Evolutionary conservation across 1,284 basidiomycete species (phyloP).

Genomic region (Ganoderma multipileum): DNA sequence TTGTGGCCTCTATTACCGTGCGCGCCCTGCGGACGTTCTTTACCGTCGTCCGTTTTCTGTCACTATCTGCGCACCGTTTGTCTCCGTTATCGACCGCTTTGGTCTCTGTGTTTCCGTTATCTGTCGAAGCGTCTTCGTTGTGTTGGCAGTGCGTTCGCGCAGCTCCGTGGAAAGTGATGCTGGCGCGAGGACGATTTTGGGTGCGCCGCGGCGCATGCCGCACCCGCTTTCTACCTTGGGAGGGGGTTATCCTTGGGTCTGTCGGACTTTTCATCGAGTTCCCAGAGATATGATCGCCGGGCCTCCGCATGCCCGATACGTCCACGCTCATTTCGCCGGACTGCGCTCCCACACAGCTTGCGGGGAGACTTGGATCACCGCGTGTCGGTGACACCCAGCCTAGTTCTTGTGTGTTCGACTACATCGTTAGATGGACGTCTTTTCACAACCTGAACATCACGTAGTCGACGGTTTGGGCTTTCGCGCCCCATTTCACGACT

Average conservation of each 20-base stretch:
- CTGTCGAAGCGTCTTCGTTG: not conserved
- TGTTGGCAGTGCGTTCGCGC: not conserved
- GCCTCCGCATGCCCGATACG: not conserved
- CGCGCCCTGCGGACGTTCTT: not conserved
- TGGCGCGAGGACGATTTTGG: not conserved
- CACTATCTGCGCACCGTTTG: not conserved
- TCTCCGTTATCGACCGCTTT: not conserved
- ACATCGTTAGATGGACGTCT: no score
- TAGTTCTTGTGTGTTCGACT: no score
- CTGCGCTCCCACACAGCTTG: not conserved
- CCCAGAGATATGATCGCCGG: constrained; percentile 6
- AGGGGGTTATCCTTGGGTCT: not conserved
- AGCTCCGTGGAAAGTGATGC: not conserved
- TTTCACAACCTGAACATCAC: no score
- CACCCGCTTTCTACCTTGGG: not conserved
- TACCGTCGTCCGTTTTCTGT: not conserved
- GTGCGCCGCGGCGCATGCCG: not conserved
- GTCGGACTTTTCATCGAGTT: not conserved
- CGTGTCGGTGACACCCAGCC: not conserved
- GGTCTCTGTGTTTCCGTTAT: not conserved
- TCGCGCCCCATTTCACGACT: not conserved
- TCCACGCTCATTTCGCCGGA: not conserved
- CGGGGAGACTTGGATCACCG: no score
- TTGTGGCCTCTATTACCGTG: not conserved
- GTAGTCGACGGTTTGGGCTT: no score